phyloP scores from a whole-genome alignment of 306 rosid genomes.

The Cyamopsis tetragonoloba region DNA sequence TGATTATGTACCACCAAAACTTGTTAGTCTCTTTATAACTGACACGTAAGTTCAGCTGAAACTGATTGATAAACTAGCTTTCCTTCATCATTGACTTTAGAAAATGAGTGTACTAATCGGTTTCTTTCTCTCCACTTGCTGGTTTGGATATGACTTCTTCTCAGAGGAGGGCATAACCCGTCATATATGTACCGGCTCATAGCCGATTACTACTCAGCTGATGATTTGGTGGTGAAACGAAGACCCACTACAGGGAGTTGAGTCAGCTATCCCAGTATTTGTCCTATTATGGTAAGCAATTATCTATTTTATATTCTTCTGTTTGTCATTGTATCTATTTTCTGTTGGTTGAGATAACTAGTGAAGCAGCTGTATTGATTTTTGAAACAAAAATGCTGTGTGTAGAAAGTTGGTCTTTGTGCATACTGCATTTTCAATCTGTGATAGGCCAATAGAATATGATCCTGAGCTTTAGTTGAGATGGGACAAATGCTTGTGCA shows the following conservation, averaged over 20 bases:
- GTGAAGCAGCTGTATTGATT: conserved; percentile 8
- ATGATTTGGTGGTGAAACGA: conserved; percentile 80
- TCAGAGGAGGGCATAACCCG: conserved; percentile 96
- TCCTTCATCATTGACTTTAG: background rate
- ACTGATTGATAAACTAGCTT: background rate
- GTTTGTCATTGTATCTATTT: background rate
- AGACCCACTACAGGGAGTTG: conserved; percentile 53
- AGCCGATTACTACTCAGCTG: conserved; percentile 92
- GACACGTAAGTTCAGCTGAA: conserved; percentile 79
- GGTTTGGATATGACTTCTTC: conserved; percentile 28
- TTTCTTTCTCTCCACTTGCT: conserved; percentile 17
- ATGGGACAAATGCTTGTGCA: background rate
- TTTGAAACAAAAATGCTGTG: background rate
- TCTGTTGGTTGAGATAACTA: background rate
- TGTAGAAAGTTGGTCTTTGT: conserved; percentile 1
- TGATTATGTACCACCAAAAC: conserved; percentile 93
- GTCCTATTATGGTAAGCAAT: conserved; percentile 46
- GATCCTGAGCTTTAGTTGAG: background rate
- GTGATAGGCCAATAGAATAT: background rate
- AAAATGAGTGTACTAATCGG: background rate
- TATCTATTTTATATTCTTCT: background rate
- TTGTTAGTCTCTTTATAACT: conserved; percentile 83
- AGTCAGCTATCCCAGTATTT: conserved; percentile 32
- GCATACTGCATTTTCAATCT: conserved; percentile 1
- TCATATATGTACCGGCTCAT: conserved; percentile 96